phyloP scores from a whole-genome alignment of 345 rosid genomes.

The Populus davidiana region DNA sequence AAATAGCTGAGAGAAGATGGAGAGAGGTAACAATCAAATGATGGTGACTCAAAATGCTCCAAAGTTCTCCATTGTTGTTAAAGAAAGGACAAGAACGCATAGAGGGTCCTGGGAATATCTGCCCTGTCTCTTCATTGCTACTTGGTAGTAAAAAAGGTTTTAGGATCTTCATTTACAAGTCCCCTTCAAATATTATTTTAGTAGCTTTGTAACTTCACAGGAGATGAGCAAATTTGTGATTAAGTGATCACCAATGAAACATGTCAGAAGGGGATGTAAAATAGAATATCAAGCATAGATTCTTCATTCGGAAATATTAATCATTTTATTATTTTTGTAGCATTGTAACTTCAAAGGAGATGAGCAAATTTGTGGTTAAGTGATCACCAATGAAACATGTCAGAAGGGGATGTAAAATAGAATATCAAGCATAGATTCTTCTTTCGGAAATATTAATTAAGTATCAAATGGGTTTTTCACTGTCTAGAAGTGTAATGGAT shows the following conservation, averaged over 20 bases:
- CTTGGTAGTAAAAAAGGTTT: neutral
- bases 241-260: neutral
- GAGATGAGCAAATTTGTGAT: neutral
- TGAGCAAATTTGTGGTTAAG: too few relatives aligned
- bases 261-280: neutral
- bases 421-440: too few relatives aligned
- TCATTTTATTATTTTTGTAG: too few relatives aligned
- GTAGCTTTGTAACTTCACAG: neutral
- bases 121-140: too few relatives aligned
- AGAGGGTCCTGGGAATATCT: constrained; percentile 19
- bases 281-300: neutral
- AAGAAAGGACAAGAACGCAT: constrained; percentile 12
- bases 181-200: neutral
- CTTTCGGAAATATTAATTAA: too few relatives aligned
- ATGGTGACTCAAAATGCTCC: neutral
- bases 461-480: too few relatives aligned
- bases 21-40: neutral
- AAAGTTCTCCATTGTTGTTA: constrained; percentile 3
- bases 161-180: neutral
- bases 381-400: too few relatives aligned
- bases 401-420: too few relatives aligned
- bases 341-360: too few relatives aligned
- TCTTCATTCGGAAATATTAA: too few relatives aligned
- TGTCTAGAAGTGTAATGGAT: too few relatives aligned
- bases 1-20: neutral